Evolutionary conservation across 148 eudicot species (phyloP).

Genomic region (Vaccinium myrtillus): DNA sequence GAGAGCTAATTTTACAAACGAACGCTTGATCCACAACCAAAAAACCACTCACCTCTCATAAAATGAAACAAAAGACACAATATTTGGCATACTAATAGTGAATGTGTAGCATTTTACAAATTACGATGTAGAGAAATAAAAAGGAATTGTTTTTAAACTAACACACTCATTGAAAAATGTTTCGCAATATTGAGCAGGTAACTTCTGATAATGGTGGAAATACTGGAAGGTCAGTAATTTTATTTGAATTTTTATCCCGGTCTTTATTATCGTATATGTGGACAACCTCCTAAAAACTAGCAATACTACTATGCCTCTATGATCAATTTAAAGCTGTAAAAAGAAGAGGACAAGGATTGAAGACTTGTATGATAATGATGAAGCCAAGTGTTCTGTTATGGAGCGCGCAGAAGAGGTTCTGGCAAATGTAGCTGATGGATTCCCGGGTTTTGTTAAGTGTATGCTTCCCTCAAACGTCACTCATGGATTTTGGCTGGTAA

Average conservation of each 20-base stretch:
- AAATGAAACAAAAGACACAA: neutral
- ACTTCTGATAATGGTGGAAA: neutral
- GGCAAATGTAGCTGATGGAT: slow-evolving; percentile 22
- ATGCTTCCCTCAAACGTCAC: slow-evolving; percentile 64
- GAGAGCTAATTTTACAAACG: too few species aligned
- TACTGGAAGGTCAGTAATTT: slow-evolving; percentile 19
- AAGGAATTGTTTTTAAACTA: neutral
- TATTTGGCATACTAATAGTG: neutral
- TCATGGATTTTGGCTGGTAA: slow-evolving; percentile 63
- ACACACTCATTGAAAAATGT: neutral
- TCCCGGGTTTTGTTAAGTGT: slow-evolving; percentile 40
- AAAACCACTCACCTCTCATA: neutral
- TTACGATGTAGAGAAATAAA: neutral
- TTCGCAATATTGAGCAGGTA: slow-evolving; percentile 18
- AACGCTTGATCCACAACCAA: too few species aligned
- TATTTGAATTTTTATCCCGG: neutral
- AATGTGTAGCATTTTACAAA: neutral
- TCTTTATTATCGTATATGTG: neutral
- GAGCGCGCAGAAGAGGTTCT: slow-evolving; percentile 42
- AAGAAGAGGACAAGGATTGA: slow-evolving; percentile 38
- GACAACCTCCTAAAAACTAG: neutral
- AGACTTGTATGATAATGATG: slow-evolving; percentile 43
- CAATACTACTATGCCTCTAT: slow-evolving; percentile 9
- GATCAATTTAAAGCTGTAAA: slow-evolving; percentile 21
- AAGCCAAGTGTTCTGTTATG: slow-evolving; percentile 38